Conservation (phyloP, 352 stramenopile species). For the Globisporangium sylvaticum region DNA sequence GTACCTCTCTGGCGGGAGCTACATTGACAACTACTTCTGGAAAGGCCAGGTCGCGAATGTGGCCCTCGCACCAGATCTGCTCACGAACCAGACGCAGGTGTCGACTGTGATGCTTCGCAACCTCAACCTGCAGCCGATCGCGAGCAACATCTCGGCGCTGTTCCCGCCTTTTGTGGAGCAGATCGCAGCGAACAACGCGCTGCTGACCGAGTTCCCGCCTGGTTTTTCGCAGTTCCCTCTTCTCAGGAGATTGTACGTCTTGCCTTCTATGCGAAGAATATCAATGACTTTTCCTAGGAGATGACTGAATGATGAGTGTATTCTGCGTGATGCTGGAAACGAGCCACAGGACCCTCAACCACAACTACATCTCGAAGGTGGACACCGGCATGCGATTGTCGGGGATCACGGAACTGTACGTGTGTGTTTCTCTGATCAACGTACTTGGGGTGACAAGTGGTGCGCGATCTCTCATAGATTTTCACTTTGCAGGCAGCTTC, state of each 20-base stretch:
- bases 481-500: constrained; percentile 2
- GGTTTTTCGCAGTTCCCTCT: neutral
- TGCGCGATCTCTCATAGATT: neutral
- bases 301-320: neutral
- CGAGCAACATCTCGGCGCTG: neutral
- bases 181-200: neutral
- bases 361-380: constrained; percentile 1
- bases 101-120: neutral
- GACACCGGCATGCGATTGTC: neutral
- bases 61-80: neutral
- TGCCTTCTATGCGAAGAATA: neutral
- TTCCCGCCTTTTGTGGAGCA: neutral
- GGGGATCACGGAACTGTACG: neutral
- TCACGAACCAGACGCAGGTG: neutral
- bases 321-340: neutral
- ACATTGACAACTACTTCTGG: neutral
- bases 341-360: neutral
- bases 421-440: neutral
- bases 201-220: neutral
- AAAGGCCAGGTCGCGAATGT: constrained; percentile 5
- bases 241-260: neutral
- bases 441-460: too few relatives aligned
- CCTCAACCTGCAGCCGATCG: neutral
- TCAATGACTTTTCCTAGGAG: neutral
- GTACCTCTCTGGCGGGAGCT: neutral